A percentile compares a stretch with the other conserved stretches of the same genome.
Conservation (phyloP, 2,329 filamentous ascomycete species). For the Stylonectria norvegica region DNA sequence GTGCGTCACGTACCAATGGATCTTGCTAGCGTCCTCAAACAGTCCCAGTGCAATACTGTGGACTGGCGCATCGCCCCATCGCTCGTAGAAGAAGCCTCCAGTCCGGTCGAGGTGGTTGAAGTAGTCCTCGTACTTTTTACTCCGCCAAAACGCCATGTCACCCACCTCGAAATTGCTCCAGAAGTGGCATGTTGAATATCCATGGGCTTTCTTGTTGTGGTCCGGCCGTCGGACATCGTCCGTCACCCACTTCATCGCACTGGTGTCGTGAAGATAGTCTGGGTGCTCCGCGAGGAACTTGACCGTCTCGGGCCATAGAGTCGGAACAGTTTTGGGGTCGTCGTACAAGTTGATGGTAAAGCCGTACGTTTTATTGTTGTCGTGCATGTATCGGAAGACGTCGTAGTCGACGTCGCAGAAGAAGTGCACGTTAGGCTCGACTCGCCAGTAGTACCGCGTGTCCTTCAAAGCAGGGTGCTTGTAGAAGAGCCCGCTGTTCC, state of each 20-base stretch:
- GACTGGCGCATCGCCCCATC: slow-evolving; percentile 97
- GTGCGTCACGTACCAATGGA: slow-evolving; percentile 76
- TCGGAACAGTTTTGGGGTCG: slow-evolving; percentile 77
- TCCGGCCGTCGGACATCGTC: slow-evolving; percentile 74
- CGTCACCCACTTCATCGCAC: slow-evolving; percentile 82
- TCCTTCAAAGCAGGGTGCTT: slow-evolving; percentile 84
- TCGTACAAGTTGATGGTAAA: slow-evolving; percentile 99
- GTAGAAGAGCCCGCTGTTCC: slow-evolving; percentile 98
- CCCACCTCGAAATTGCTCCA: slow-evolving; percentile 99
- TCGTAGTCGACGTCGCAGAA: slow-evolving; percentile 99
- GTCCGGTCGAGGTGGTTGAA: slow-evolving; percentile 96
- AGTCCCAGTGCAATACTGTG: slow-evolving; percentile 90
- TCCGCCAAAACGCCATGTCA: slow-evolving; percentile 89
- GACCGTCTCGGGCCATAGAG: slow-evolving; percentile 90
- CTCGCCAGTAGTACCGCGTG: slow-evolving; percentile 93
- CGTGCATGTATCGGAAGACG: slow-evolving; percentile 95
- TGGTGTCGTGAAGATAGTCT: slow-evolving; percentile 76
- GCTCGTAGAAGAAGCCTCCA: slow-evolving; percentile 97
- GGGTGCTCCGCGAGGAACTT: slow-evolving; percentile 87
- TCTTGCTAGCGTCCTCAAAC: slow-evolving; percentile 85
- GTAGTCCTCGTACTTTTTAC: slow-evolving; percentile 87
- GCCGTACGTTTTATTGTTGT: slow-evolving; percentile 98
- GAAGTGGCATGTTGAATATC: slow-evolving; percentile 98
- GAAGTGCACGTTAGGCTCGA: slow-evolving; percentile 98
- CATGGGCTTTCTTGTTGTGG: slow-evolving; percentile 77